A percentile compares a stretch with the other conserved stretches of the same genome.
Conservation (phyloP, 306 rosid genomes). For the Medicago truncatula region DNA sequence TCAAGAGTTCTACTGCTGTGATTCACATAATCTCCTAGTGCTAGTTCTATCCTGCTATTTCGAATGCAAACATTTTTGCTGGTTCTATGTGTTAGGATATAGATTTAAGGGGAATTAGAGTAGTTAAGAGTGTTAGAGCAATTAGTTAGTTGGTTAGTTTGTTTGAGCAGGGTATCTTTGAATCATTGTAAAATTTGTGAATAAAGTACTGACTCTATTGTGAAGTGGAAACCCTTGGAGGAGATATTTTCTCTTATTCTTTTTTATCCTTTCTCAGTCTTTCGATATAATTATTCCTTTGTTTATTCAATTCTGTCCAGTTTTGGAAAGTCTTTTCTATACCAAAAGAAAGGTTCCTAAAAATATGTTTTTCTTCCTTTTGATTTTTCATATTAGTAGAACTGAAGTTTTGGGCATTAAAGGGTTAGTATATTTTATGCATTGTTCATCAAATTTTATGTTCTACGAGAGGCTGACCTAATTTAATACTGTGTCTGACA, state of each 20-base stretch:
- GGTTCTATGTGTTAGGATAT: not conserved
- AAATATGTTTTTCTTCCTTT: slow-evolving; percentile 29
- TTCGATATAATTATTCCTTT: not conserved
- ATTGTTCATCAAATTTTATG: slow-evolving; percentile 21
- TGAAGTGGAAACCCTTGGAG: not conserved
- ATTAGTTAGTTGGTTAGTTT: no score
- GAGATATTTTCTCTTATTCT: not conserved
- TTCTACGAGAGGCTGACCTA: slow-evolving; percentile 30
- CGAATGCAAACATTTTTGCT: slow-evolving; percentile 1
- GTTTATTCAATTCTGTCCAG: not conserved
- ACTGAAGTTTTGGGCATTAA: slow-evolving; percentile 4
- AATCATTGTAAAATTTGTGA: not conserved
- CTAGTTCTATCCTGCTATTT: slow-evolving; percentile 33
- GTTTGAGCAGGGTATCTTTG: not conserved
- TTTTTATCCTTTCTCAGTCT: not conserved
- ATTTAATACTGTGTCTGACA: slow-evolving; percentile 43
- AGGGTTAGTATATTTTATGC: not conserved
- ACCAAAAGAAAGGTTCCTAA: no score
- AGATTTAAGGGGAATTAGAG: no score
- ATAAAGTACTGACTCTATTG: not conserved
- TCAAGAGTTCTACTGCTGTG: slow-evolving; percentile 31
- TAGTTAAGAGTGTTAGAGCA: no score
- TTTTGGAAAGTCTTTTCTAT: not conserved
- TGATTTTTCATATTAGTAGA: slow-evolving; percentile 34
- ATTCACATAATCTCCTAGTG: slow-evolving; percentile 14